Base-by-base conservation (phyloP, 2,329 filamentous ascomycete genomes). In the Thielaviopsis ethacetica region DNA sequence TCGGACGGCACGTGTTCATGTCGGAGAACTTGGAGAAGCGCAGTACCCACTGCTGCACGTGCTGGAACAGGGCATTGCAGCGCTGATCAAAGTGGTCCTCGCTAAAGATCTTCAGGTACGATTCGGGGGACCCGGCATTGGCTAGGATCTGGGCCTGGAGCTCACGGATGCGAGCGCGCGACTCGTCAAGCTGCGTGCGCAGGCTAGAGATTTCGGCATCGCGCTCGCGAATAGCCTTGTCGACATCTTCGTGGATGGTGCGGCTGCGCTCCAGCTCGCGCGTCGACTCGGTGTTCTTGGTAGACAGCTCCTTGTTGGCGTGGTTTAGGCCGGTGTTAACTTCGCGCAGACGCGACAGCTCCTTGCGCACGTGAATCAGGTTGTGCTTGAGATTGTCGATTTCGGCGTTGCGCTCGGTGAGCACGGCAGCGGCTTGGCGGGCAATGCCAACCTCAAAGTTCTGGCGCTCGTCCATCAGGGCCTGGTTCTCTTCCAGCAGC, bases 11-110 rank as follows among this genome's bases (percentile, higher is more conserved):
- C 60, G 88, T 81, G 65, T 88, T 85, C 74, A 90, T 88, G 71
- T 97, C 91, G 54, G 91, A 97, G 72, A 94, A 93, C 70, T 97
- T 97, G 65, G 91, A 96, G 76, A 98, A 98, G 67, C 93, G 88
- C 65, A 96, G 75, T 56, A 98, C 90, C 93, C 93, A 98, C 73
- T 95, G 90, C 70, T 96, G 91, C 50, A 96, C 89, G 69, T 96
- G 91, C 65, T 91, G 87, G 72, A 90, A 98, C 52, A 98, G 82
- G 71, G 94, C 86, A 70, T 96, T 90, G 69, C 93, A 98, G 50
- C 91, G 87, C 66, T 83, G 83, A 67, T 96, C 90, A 68, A 98
- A 97, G 75, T 96, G 91, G 72, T 96, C 91, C 70, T 96, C 91
- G 67, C 96, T 90, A 64, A 82, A 82, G 62, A 90, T 77, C 54